Conservation (phyloP, 257 asterid genomes). For the Linaria vulgaris region DNA sequence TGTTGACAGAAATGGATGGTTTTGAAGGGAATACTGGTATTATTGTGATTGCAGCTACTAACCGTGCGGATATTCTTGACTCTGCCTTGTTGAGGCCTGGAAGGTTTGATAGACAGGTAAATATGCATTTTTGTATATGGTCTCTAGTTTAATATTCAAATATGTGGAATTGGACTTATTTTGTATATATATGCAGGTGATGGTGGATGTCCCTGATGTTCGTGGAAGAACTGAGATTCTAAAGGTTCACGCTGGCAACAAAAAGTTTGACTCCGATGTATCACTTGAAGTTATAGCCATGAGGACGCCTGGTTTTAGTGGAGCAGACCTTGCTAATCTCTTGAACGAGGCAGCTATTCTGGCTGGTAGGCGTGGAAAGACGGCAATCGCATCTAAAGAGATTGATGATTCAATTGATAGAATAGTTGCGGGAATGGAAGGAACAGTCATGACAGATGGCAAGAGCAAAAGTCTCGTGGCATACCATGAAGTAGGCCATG, state of each 20-base stretch:
- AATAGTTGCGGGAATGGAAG: slow-evolving; percentile 99
- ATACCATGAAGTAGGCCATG: slow-evolving; percentile 99
- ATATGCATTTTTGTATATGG: neutral
- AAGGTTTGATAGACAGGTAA: slow-evolving; percentile 96
- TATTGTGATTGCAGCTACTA: slow-evolving; percentile 94
- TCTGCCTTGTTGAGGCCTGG: slow-evolving; percentile 96
- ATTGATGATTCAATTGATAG: slow-evolving; percentile 95
- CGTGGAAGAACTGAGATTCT: slow-evolving; percentile 97
- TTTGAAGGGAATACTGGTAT: slow-evolving; percentile 98
- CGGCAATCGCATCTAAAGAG: slow-evolving; percentile 84
- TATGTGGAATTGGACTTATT: slow-evolving; percentile 10
- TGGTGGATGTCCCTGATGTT: slow-evolving; percentile 91
- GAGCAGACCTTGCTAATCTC: slow-evolving; percentile 98
- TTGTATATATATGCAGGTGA: slow-evolving; percentile 51
- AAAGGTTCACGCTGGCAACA: slow-evolving; percentile 88
- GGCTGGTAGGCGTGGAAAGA: slow-evolving; percentile 90
- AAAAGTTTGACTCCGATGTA: slow-evolving; percentile 77
- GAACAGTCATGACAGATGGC: slow-evolving; percentile 98
- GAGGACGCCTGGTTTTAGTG: slow-evolving; percentile 99
- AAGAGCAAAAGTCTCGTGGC: slow-evolving; percentile 99
- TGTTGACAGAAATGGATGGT: slow-evolving; percentile 97
- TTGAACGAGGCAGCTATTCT: slow-evolving; percentile 94
- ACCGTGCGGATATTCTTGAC: slow-evolving; percentile 97
- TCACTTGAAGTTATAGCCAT: slow-evolving; percentile 95
- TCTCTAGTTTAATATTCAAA: neutral